Evolutionary conservation across 352 stramenopile genomes (phyloP).

Genomic region (Phytophthora pisi): DNA sequence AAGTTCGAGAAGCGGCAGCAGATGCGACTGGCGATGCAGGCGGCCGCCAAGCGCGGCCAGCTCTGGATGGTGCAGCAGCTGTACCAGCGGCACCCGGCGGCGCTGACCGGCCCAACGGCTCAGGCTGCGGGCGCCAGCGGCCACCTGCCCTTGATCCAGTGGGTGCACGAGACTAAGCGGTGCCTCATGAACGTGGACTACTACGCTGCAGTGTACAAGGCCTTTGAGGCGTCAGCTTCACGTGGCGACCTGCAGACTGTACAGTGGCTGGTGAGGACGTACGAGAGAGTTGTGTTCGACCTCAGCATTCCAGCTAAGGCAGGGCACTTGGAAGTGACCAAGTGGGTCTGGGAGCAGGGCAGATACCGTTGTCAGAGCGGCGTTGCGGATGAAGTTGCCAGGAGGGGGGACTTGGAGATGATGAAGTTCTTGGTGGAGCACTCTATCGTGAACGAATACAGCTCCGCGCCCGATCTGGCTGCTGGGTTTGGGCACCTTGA

Average conservation of each 20-base stretch:
- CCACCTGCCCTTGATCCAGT: not conserved
- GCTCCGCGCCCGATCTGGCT: not conserved
- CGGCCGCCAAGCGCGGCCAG: conserved; percentile 1
- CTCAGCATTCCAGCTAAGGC: not conserved
- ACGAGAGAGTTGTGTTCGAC: not conserved
- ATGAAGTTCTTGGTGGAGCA: not conserved
- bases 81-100: conserved; percentile 6
- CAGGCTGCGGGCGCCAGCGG: not conserved
- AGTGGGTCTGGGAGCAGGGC: not conserved
- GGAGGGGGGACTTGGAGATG: not conserved
- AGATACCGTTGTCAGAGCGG: not conserved
- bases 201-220: not conserved
- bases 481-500: not conserved
- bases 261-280: not conserved
- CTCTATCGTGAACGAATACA: not conserved
- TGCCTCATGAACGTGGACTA: not conserved
- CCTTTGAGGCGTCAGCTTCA: not conserved
- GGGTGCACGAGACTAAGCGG: not conserved
- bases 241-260: not conserved
- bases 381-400: not conserved
- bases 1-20: conserved; percentile 18
- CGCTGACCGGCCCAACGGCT: conserved; percentile 14
- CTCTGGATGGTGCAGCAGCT: conserved; percentile 21
- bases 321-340: not conserved
- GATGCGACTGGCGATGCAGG: conserved; percentile 14